Evolutionary conservation across 192 early-diverging fungal genomes (phyloP).

Genomic region (Coemansia sp.): DNA sequence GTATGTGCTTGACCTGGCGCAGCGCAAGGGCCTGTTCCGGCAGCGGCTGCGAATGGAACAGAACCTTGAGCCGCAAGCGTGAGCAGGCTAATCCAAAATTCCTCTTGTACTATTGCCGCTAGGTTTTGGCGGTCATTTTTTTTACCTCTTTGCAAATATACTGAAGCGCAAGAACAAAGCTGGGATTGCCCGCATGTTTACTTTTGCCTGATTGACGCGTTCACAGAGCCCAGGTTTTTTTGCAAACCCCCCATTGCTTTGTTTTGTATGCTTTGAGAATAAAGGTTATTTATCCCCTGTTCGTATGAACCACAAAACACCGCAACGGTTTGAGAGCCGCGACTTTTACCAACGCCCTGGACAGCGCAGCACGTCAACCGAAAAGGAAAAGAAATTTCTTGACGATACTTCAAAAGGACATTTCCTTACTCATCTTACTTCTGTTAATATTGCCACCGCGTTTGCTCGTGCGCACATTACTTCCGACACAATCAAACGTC

Average conservation of each 20-base stretch:
- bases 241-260: neutral
- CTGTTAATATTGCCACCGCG: slow-evolving; percentile 55
- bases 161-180: too few relatives aligned
- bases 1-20: slow-evolving; percentile 51
- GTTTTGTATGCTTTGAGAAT: too few relatives aligned
- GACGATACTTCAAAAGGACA: slow-evolving; percentile 12
- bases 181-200: neutral
- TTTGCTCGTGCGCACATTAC: slow-evolving; percentile 51
- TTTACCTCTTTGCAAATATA: neutral
- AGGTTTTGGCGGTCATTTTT: neutral
- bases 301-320: slow-evolving; percentile 35
- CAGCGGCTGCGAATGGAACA: slow-evolving; percentile 30
- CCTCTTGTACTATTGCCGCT: neutral
- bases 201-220: slow-evolving; percentile 9
- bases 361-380: slow-evolving; percentile 37
- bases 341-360: slow-evolving; percentile 49
- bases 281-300: neutral
- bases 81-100: neutral
- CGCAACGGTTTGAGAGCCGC: slow-evolving; percentile 38
- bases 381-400: slow-evolving; percentile 30
- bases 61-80: slow-evolving; percentile 1
- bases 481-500: slow-evolving; percentile 41
- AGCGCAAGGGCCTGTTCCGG: slow-evolving; percentile 48
- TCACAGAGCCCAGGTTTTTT: neutral
- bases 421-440: slow-evolving; percentile 47